phyloP scores from a whole-genome alignment of 140 eudicot species.

The Anethum foeniculum region DNA sequence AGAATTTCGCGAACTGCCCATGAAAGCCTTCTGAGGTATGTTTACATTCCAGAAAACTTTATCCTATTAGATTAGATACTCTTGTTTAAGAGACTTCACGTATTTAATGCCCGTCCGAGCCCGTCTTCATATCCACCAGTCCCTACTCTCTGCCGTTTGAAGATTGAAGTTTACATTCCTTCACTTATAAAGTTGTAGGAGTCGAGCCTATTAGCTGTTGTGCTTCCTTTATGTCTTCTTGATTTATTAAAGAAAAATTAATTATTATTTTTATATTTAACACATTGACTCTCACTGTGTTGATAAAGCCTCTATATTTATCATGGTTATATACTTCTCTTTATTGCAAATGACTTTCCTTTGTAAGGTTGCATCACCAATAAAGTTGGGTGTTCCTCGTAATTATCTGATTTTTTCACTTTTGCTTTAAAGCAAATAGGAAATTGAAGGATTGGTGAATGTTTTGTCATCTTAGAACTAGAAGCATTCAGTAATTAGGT shows the following conservation, averaged over 20 bases:
- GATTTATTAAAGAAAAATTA: not conserved
- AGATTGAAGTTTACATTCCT: not conserved
- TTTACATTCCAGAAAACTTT: too few relatives aligned
- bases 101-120: not conserved
- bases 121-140: not conserved
- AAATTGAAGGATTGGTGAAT: not conserved
- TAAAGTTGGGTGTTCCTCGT: not conserved
- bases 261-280: not conserved
- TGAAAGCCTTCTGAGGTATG: too few relatives aligned
- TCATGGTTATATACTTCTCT: not conserved
- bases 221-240: not conserved
- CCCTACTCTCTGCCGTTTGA: not conserved
- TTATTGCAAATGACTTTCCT: not conserved
- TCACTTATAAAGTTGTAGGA: not conserved
- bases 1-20: too few relatives aligned
- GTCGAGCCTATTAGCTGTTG: not conserved
- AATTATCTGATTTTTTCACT: not conserved
- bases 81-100: not conserved
- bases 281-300: not conserved
- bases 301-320: not conserved
- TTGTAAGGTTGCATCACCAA: not conserved
- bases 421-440: not conserved
- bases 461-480: not conserved
- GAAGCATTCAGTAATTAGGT: not conserved
- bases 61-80: too few relatives aligned